These are phyloP conservation scores for Eutrema salsugineum DNA, from an alignment of 441 rosid genomes.

Conservation along the genomic window DNA sequence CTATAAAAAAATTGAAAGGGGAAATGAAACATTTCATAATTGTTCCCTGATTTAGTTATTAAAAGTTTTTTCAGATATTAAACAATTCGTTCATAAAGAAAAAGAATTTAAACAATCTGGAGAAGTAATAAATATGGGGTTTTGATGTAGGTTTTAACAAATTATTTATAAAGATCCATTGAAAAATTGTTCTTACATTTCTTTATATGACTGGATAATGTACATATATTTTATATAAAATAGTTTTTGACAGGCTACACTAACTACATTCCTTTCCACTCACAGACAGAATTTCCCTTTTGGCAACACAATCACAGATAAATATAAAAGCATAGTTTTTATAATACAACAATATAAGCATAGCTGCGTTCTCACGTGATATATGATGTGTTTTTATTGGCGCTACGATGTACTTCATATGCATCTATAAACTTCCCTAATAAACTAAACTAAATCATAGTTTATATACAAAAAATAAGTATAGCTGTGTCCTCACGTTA, in stretches of 20 bases:
- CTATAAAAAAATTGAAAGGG: not conserved
- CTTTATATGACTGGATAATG: not conserved
- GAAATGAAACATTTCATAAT: not conserved
- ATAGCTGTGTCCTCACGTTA: conserved; percentile 1
- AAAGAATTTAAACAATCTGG: not conserved
- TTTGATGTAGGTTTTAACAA: not conserved
- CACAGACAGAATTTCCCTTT: conserved; percentile 13
- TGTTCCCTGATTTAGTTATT: not conserved
- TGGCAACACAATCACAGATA: not conserved
- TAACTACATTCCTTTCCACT: not conserved
- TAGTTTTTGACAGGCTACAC: not conserved
- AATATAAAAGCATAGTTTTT: not conserved
- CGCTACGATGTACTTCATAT: not conserved
- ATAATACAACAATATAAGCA: not conserved
- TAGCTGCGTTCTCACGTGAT: not conserved
- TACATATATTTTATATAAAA: no score
- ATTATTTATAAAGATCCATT: not conserved
- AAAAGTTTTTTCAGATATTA: not conserved
- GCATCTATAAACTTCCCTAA: no score
- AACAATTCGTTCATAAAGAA: not conserved
- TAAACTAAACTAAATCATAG: no score
- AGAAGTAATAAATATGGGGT: not conserved
- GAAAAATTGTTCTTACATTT: not conserved
- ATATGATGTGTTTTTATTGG: not conserved
- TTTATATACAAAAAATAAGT: not conserved